A percentile compares a stretch with the other conserved stretches of the same genome.
Conservation (phyloP, 2,329 filamentous ascomycete genomes). For the Nemania bipapillata region DNA sequence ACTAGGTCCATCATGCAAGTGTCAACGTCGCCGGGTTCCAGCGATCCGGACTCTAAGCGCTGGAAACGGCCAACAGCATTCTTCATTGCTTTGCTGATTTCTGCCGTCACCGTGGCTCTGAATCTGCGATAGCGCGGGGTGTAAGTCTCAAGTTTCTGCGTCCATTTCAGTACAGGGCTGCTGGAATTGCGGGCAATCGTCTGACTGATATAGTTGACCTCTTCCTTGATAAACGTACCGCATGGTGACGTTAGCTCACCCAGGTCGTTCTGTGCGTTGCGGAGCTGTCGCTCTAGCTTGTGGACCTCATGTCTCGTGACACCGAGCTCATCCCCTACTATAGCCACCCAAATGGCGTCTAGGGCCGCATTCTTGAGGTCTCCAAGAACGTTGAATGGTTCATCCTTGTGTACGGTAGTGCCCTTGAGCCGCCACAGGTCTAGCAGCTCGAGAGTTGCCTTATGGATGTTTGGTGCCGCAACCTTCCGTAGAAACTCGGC, state of each 20-base stretch:
- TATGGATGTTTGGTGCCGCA: constrained; percentile 47
- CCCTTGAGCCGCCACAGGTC: constrained; percentile 48
- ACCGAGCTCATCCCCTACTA: constrained; percentile 53
- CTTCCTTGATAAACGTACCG: constrained; percentile 38
- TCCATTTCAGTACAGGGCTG: constrained; percentile 35
- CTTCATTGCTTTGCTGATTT: constrained; percentile 28
- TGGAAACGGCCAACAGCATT: constrained; percentile 33
- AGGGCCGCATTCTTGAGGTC: constrained; percentile 54
- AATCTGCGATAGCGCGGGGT: constrained; percentile 38
- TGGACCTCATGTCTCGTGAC: constrained; percentile 44
- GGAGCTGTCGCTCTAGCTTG: constrained; percentile 34
- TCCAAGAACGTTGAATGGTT: constrained; percentile 50
- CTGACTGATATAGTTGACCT: constrained; percentile 41
- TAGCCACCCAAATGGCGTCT: constrained; percentile 55
- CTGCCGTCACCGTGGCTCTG: constrained; percentile 27
- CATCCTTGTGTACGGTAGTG: constrained; percentile 17
- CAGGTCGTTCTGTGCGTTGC: neutral
- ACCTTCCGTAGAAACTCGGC: constrained; percentile 47
- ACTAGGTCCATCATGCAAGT: constrained; percentile 41
- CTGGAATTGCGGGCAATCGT: constrained; percentile 38
- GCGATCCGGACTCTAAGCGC: constrained; percentile 21
- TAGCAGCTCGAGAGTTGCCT: constrained; percentile 42
- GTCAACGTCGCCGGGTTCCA: constrained; percentile 25
- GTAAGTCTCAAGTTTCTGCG: constrained; percentile 32
- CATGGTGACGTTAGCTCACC: constrained; percentile 28